phyloP scores from a whole-genome alignment of 192 early-diverging fungal species.

The Paraglomus brasilianum region DNA sequence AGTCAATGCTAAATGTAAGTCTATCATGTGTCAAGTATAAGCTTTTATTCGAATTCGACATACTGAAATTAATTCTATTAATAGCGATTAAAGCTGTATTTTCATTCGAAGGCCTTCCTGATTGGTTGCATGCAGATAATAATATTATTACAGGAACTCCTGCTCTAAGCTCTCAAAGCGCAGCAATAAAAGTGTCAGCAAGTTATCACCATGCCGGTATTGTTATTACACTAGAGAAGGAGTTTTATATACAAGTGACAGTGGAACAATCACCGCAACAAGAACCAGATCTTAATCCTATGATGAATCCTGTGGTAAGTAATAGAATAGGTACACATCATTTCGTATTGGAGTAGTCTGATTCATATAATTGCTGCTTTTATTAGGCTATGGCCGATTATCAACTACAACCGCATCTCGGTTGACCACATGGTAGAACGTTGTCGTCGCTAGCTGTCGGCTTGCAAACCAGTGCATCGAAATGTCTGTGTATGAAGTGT shows the following conservation, averaged over 20 bases:
- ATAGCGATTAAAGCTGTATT: constrained; percentile 70
- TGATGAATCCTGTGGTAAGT: constrained; percentile 22
- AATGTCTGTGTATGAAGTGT: no score
- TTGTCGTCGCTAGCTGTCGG: background rate
- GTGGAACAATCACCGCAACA: constrained; percentile 38
- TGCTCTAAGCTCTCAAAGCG: constrained; percentile 52
- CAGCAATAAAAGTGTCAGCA: constrained; percentile 61
- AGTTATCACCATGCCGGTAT: constrained; percentile 62
- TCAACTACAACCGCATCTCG: constrained; percentile 25
- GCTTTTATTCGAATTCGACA: background rate
- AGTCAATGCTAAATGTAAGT: constrained; percentile 49
- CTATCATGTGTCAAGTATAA: background rate
- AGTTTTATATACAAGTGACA: constrained; percentile 41
- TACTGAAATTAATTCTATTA: constrained; percentile 7
- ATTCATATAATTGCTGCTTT: background rate
- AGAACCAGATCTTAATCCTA: constrained; percentile 40
- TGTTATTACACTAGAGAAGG: constrained; percentile 44
- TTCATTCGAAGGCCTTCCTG: constrained; percentile 65
- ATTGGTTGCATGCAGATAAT: constrained; percentile 74
- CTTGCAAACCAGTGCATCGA: no score
- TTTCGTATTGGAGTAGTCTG: no score
- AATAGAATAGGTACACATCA: background rate
- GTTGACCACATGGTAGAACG: constrained; percentile 8
- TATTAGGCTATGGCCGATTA: constrained; percentile 32
- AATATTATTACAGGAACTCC: constrained; percentile 67